Evolutionary conservation across 345 rosid genomes (phyloP).

Genomic region (rapeseed (Brassica napus)): Da-Ae NC_063444.1:42237501-42238000

Average conservation of each 20-base stretch:
- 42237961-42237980: not conserved
- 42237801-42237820: constrained; percentile 71
- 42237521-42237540: constrained; percentile 88
- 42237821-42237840: constrained; percentile 90
- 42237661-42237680: constrained; percentile 74
- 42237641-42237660: constrained; percentile 66
- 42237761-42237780: constrained; percentile 83
- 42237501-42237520: constrained; percentile 89
- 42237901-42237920: not conserved
- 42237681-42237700: constrained; percentile 93
- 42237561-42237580: constrained; percentile 97
- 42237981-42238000: not conserved
- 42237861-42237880: constrained; percentile 15
- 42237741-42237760: constrained; percentile 78
- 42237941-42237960: too few relatives aligned
- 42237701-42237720: constrained; percentile 66
- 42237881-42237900: not conserved
- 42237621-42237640: constrained; percentile 92
- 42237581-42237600: constrained; percentile 87
- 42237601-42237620: constrained; percentile 91
- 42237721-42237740: constrained; percentile 88
- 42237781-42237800: constrained; percentile 83
- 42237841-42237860: constrained; percentile 95
- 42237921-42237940: not conserved
- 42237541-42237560: constrained; percentile 75